phyloP scores from a whole-genome alignment of 768 basidiomycete genomes.

The Obba rivulosa region DNA sequence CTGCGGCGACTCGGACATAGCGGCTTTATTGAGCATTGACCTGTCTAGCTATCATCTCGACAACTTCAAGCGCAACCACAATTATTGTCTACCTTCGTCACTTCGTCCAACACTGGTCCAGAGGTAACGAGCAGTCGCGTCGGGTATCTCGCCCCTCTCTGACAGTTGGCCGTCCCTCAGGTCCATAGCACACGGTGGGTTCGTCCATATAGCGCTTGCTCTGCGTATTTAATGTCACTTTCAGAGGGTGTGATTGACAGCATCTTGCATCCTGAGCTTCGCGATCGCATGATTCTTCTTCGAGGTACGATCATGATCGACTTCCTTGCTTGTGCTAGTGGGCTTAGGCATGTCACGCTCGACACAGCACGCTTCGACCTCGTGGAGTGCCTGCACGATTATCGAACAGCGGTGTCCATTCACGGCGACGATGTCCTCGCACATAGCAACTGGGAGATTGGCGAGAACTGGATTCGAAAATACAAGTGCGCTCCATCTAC shows the following conservation, averaged over 20 bases:
- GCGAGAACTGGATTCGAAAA: conserved; percentile 75
- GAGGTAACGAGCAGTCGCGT: conserved; percentile 36
- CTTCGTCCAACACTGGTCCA: conserved; percentile 87
- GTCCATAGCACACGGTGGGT: conserved; percentile 78
- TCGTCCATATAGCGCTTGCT: neutral
- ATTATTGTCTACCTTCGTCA: conserved; percentile 85
- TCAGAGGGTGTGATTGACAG: conserved; percentile 88
- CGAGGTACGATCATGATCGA: conserved; percentile 49
- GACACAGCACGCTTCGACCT: conserved; percentile 68
- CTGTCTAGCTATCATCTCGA: conserved; percentile 77
- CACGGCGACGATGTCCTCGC: conserved; percentile 92
- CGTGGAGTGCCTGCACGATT: conserved; percentile 73
- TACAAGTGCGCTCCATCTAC: conserved; percentile 54
- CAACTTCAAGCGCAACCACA: conserved; percentile 80
- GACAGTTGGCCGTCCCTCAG: conserved; percentile 29
- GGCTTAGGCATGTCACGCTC: neutral
- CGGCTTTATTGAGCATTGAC: neutral
- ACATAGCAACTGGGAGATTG: conserved; percentile 86
- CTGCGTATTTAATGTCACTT: conserved; percentile 1
- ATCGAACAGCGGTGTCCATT: conserved; percentile 60
- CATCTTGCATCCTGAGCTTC: conserved; percentile 82
- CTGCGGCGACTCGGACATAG: neutral
- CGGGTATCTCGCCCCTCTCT: conserved; percentile 1
- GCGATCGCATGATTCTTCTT: conserved; percentile 86
- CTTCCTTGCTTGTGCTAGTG: conserved; percentile 7